Evolutionary conservation across 768 basidiomycete species (phyloP).

Genomic region (Strobilomyces echinocephalus): DNA sequence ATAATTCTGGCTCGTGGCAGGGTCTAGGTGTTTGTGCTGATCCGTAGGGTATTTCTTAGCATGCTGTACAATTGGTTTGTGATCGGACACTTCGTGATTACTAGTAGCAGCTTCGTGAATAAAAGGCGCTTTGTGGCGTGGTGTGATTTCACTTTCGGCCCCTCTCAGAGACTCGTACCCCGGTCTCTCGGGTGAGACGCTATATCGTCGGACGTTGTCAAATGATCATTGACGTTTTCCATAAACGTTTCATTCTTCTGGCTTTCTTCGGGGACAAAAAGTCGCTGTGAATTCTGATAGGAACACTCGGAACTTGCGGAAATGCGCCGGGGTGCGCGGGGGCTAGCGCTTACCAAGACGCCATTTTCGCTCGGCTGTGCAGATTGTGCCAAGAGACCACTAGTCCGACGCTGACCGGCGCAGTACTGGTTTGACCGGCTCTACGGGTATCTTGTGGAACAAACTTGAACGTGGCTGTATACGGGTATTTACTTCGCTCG

Average conservation of each 20-base stretch:
- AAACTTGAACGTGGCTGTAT: neutral
- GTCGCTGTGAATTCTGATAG: neutral
- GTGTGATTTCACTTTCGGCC: too few species aligned
- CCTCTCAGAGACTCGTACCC: neutral
- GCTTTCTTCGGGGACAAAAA: neutral
- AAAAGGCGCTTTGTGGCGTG: too few species aligned
- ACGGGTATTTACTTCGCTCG: constrained; percentile 9
- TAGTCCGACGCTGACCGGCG: neutral
- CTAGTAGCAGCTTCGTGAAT: too few species aligned
- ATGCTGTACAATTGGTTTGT: neutral
- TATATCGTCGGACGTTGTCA: neutral
- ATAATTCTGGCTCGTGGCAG: constrained; percentile 25
- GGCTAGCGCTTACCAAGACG: neutral
- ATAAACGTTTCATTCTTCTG: neutral
- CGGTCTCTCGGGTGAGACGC: neutral
- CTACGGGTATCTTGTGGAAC: constrained; percentile 18
- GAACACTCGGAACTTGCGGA: neutral
- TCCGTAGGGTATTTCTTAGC: neutral
- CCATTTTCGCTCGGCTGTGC: constrained; percentile 20
- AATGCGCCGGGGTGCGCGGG: constrained; percentile 16
- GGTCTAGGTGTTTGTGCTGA: constrained; percentile 17
- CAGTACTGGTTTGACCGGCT: constrained; percentile 10
- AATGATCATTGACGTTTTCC: neutral
- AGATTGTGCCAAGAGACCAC: neutral
- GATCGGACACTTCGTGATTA: neutral